These are phyloP conservation scores for Gossypioides kirkii DNA, from an alignment of 345 rosid species.

Conservation along the genomic window DNA sequence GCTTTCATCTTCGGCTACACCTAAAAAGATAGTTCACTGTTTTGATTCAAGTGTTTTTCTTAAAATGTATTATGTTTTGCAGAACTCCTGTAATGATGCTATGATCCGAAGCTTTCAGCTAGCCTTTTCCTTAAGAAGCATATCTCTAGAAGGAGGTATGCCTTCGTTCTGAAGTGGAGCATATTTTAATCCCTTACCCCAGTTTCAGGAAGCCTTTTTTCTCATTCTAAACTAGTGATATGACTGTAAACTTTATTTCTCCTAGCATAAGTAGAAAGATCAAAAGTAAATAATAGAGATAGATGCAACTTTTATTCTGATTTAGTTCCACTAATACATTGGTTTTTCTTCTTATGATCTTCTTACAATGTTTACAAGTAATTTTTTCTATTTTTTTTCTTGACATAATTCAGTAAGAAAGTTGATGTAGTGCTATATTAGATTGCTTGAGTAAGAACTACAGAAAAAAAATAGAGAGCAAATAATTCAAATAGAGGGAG, in stretches of 20 bases:
- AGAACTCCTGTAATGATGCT: constrained; percentile 56
- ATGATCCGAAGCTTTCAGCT: constrained; percentile 60
- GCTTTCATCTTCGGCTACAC: not conserved
- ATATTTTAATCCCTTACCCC: not conserved
- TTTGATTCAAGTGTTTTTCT: constrained; percentile 1
- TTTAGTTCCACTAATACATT: not conserved
- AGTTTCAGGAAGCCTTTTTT: not conserved
- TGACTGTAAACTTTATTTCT: not conserved
- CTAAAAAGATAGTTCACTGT: not conserved
- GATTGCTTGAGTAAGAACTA: not conserved
- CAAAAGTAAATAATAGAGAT: not conserved
- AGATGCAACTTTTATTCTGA: not conserved
- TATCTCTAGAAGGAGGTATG: constrained; percentile 44
- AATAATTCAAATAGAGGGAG: not conserved
- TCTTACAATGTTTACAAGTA: not conserved
- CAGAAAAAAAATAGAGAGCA: not conserved
- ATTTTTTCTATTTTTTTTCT: not conserved
- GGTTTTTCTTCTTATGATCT: not conserved
- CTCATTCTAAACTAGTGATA: not conserved
- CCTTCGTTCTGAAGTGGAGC: not conserved
- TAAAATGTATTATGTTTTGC: constrained; percentile 14
- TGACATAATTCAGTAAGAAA: not conserved
- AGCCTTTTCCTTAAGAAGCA: constrained; percentile 55
- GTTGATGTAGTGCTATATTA: not conserved
- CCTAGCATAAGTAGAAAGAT: not conserved